Evolutionary conservation across 768 basidiomycete species (phyloP).

Genomic region (Auricularia cornea): DNA sequence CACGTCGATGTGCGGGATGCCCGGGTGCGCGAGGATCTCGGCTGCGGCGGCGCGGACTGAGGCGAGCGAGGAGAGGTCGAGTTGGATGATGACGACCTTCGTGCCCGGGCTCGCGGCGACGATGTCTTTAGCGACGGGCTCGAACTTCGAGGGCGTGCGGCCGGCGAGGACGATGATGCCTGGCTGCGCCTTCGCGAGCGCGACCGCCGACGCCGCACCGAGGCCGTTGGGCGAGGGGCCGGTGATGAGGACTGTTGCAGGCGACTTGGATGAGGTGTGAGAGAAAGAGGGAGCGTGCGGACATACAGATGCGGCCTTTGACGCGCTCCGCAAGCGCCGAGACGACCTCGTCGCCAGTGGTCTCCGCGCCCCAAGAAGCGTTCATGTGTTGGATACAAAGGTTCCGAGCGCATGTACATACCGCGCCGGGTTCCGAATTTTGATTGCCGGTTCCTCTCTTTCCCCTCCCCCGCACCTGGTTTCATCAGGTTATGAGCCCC

Average conservation of each 20-base stretch:
- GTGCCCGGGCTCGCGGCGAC: neutral
- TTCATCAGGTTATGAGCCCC: no score
- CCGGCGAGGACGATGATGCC: neutral
- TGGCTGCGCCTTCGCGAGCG: neutral
- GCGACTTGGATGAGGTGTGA: neutral
- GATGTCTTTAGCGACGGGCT: neutral
- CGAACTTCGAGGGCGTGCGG: neutral
- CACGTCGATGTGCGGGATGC: conserved; percentile 5
- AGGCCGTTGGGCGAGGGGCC: neutral
- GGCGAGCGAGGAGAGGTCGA: neutral
- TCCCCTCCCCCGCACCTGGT: no score
- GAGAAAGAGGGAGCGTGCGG: neutral
- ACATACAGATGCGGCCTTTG: neutral
- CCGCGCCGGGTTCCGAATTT: no score
- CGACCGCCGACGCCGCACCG: neutral
- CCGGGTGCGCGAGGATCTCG: neutral
- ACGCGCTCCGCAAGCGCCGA: neutral
- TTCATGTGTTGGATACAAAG: neutral
- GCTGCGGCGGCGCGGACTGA: conserved; percentile 6
- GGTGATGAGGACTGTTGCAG: neutral
- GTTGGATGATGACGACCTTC: neutral
- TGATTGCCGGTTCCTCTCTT: no score
- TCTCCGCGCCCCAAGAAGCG: neutral
- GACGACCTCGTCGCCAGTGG: neutral
- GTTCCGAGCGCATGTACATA: no score